Evolutionary conservation across 2,329 filamentous ascomycete genomes (phyloP), one percentile per base, ranked within the genome.

Genomic region (Teratosphaeria viscida): DNA sequence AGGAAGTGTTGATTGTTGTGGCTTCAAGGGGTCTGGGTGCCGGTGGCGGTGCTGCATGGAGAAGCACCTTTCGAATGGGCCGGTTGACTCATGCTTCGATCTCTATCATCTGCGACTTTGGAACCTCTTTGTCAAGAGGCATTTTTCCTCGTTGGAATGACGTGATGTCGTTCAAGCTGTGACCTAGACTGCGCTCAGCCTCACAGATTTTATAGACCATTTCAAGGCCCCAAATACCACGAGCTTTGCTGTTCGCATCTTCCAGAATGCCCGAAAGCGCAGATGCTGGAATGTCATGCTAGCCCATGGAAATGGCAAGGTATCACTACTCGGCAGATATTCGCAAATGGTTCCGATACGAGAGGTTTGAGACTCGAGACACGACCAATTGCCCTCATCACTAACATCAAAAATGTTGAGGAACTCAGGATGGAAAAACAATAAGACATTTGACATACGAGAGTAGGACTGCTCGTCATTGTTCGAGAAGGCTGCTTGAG

Each of bases 1-100:
- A n/a, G 10, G 5, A 12, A 14, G 67, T 3, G 65, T 63, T 55
- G 70, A 73, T 57, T 10, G 26, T 14, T 49, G 14, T 23, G 43
- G 19, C 19, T 16, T 49, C 3, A 3, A 49, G 19, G 29, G 4
- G 29, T 32, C 29, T 32, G 29, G 29, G 29, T 32, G 29, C 29
- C 29, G 29, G 7, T 32, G 29, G 29, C 7, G 29, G 29, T 32
- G 29, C 7, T 32, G 29, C 29, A 32, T 32, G 29, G 29, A 32
- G 29, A 32, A 32, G 3, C 29, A 32, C 29, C 29, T 32, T 32
- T 32, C 29, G 29, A 5, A 7, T 7, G 29, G 29, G 29, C 1
- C 29, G 29, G 7, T 32, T 32, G 29, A 32, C 29, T 32, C 29
- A 32, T 32, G 29, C 29, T 32, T 32, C 29, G 7, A 32, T 7